phyloP scores from a whole-genome alignment of 202 grass and related monocot species.

The Cymbopogon flexuosus region DNA sequence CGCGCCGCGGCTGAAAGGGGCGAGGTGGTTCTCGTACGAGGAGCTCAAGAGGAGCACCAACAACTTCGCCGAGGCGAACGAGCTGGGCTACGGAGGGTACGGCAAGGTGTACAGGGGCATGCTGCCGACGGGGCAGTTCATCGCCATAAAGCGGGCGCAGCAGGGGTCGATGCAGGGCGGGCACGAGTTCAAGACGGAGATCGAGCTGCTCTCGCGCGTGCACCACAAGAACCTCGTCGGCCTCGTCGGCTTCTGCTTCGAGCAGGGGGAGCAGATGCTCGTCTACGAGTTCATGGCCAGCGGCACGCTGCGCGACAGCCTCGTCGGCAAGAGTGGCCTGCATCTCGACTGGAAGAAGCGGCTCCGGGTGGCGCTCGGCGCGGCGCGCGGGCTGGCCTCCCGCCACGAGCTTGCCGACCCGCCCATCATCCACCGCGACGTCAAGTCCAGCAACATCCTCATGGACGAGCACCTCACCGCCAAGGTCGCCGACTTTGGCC shows the following conservation, averaged over 20 bases:
- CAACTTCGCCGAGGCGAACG: conserved; percentile 80
- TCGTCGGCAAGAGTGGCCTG: conserved; percentile 67
- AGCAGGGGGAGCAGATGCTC: conserved; percentile 95
- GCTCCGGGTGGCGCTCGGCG: conserved; percentile 66
- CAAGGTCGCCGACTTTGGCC: conserved; percentile 98
- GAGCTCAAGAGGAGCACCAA: conserved; percentile 72
- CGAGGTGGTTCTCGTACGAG: conserved; percentile 85
- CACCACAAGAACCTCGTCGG: conserved; percentile 98
- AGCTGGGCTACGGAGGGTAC: conserved; percentile 83
- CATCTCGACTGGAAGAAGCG: conserved; percentile 82
- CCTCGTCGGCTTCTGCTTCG: conserved; percentile 92
- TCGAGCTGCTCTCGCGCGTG: conserved; percentile 95
- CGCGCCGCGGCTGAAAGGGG: conserved; percentile 82
- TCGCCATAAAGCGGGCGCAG: conserved; percentile 91
- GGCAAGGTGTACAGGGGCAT: conserved; percentile 86
- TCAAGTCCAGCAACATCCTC: conserved; percentile 93
- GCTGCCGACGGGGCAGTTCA: conserved; percentile 63
- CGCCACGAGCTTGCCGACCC: conserved; percentile 94
- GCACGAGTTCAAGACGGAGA: conserved; percentile 94
- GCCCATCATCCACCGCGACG: conserved; percentile 93
- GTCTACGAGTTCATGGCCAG: conserved; percentile 84
- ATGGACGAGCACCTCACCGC: conserved; percentile 89
- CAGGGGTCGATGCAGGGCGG: conserved; percentile 85
- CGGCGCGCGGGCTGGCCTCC: conserved; percentile 75
- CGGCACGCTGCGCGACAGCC: conserved; percentile 81